Percentiles rank a stretch among this genome's conserved stretches.
These are phyloP conservation scores for Eutrema japonicum DNA, from an alignment of 345 rosid species.

Conservation along the genomic window DNA sequence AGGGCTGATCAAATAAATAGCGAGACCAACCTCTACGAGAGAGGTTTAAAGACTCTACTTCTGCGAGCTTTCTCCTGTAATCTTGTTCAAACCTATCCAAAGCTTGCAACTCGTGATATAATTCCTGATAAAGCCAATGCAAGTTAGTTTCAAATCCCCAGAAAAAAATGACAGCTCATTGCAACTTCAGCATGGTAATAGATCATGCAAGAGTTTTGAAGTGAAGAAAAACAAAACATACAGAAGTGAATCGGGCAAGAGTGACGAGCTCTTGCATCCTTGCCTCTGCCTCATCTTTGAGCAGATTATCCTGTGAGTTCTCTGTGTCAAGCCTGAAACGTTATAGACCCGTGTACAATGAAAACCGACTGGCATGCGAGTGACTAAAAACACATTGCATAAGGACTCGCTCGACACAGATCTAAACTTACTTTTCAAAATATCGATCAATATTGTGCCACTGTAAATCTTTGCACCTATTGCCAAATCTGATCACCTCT, in stretches of 20 bases:
- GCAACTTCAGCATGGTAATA: conserved; percentile 18
- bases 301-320: conserved; percentile 45
- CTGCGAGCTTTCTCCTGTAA: conserved; percentile 57
- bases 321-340: conserved; percentile 68
- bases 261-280: conserved; percentile 68
- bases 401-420: conserved; percentile 4
- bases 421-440: conserved; percentile 62
- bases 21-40: conserved; percentile 55
- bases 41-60: conserved; percentile 58
- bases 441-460: conserved; percentile 86
- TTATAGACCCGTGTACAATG: conserved; percentile 40
- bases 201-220: conserved; percentile 1
- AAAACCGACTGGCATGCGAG: conserved; percentile 35
- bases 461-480: conserved; percentile 79
- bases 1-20: conserved; percentile 13
- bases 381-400: conserved; percentile 10
- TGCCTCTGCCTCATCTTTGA: conserved; percentile 64
- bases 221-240: conserved; percentile 48
- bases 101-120: conserved; percentile 70
- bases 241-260: conserved; percentile 81
- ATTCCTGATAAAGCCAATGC: conserved; percentile 52
- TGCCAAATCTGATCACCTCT: conserved; percentile 90
- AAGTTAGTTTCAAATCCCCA: conserved; percentile 11
- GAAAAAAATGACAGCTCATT: neutral
- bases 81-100: conserved; percentile 75